Base-by-base conservation (phyloP, 1,284 basidiomycete species). In the Salmacisia buchloeana region DNA sequence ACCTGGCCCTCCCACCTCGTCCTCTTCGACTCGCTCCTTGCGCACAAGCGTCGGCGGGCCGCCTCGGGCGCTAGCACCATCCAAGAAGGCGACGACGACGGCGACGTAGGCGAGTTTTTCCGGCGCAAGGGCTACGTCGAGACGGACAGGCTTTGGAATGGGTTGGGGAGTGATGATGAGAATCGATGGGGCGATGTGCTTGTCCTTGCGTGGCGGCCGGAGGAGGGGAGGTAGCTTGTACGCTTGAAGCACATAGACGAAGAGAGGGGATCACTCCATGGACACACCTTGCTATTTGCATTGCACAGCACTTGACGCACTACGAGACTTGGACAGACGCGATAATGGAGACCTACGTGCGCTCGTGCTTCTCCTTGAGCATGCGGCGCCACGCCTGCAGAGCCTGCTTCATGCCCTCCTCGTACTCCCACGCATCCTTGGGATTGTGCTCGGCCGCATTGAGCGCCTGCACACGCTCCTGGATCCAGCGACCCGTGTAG, bases 1-100 rank as follows among this genome's bases (percentile, higher is more conserved):
- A 82, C 85, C 64, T 92, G 90, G 91, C 92, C 92, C 0, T 85
- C 84, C 58, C 86, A 91, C 77, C 75, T 96, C 3, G 85, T 91
- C 2, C 81, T 92, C 57, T 97, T 96, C 75, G 89, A 89, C 2
- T 83, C 84, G 6, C 81, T 94, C 54, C 81, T 93, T 35, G 78
- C 83, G 84, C 10, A 2, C 5, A 25, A 54, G 9, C 15, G 29
- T 33, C 13, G n/a, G n/a, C n/a, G n/a, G n/a, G n/a, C n/a, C n/a
- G n/a, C n/a, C n/a, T n/a, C n/a, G n/a, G n/a, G n/a, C n/a, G n/a
- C n/a, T n/a, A n/a, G n/a, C n/a, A n/a, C n/a, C n/a, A n/a, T 63
- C 38, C 35, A 49, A 6, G 33, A 58, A 1, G 83, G 82, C 31
- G 9, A 62, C 45, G 33, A 68, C 25, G 56, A 59, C 3, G 23